Base-by-base conservation (phyloP, 257 asterid genomes). In the Salvia hispanica region DNA sequence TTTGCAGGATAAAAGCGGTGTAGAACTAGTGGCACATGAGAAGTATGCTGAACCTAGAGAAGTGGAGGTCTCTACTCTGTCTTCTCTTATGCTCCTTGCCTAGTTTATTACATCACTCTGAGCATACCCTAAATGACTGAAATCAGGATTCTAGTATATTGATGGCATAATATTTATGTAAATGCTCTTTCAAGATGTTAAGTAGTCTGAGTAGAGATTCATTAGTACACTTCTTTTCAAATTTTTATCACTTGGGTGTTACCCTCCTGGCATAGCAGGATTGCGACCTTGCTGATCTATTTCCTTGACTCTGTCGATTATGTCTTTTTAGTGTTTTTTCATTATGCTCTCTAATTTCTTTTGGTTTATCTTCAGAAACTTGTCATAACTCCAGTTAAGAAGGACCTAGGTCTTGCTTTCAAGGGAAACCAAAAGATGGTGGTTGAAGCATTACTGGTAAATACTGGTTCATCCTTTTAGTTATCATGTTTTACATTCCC, bases 331-430 rank as follows among this genome's bases (percentile, higher is more conserved):
- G 37, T 62, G 16, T 53, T 60, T 58, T 54, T 5, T 56, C n/a
- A 31, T 54, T 14, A 14, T 51, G 34, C 57, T 70, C 13, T 74
- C 25, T 64, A 43, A 48, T 47, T 21, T 15, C 47, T 39, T 47
- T 50, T 18, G 44, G 3, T 62, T 54, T 37, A 18, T 46, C 69
- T 67, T 52, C 87, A 87, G 96, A 85, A 89, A 81, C 74, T 89
- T 48, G 76, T 85, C 54, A 89, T 89, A 75, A 64, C 82, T 62
- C 86, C 96, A 40, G 82, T 80, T 15, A 89, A 89, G 79, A 89
- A 86, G 80, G 92, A 84, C 83, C 76, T 89, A 4, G 96, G 96
- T 71, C 91, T 85, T 64, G 92, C 86, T n/a, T 89, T 89, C 74
- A 89, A 81, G 81, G 91, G 87, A 34, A 80, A 73, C 83, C 95